Evolutionary conservation across 2,329 filamentous ascomycete genomes (phyloP), one percentile per base, ranked within the genome.

Genomic region (Sporothrix mexicana): DNA sequence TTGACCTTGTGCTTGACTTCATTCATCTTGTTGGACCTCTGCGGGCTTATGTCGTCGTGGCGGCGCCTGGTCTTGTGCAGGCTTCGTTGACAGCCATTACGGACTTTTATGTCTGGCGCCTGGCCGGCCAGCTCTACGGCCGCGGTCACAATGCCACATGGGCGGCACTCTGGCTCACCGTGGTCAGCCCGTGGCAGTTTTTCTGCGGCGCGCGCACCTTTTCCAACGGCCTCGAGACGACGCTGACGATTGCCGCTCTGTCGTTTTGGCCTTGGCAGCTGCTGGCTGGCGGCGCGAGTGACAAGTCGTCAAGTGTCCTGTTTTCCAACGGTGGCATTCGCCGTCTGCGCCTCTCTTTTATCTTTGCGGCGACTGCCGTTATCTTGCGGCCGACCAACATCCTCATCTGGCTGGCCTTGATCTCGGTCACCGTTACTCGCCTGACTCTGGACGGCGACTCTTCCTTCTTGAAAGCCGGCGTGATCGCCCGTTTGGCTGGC

Each of bases 171-270:
- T 86, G 88, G 73, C 86, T 96, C 82, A 91, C 90, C 2, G 81
- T 92, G 59, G 84, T 90, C 78, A 97, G 90, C 81, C 93, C 96
- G 7, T 99, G 96, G 94, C 94, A 98, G 80, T 98, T 93, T 93
- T 98, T 96, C 82, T 96, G 92, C 82, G 96, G 94, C 1, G 95
- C 94, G 0, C 88, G 96, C 64, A 97, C 96, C 0, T 92, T 99
- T 79, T 98, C 95, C 71, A 99, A 99, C 82, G 96, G 91, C 70
- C 84, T 98, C 4, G 96, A 99, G 84, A 94, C 92, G n/a, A 93
- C 92, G 0, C 83, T 99, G 77, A 98, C 95, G 4, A 85, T 92
- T 73, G 86, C 90, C 77, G 95, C 94, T 1, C 84, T 98, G 62
- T 90, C 90, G 79, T 88, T 91, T 77, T 98, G 94, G 93, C 95